These are phyloP conservation scores for Marasmius fiardii DNA, from an alignment of 1,284 basidiomycete species.

Conservation along the genomic window DNA sequence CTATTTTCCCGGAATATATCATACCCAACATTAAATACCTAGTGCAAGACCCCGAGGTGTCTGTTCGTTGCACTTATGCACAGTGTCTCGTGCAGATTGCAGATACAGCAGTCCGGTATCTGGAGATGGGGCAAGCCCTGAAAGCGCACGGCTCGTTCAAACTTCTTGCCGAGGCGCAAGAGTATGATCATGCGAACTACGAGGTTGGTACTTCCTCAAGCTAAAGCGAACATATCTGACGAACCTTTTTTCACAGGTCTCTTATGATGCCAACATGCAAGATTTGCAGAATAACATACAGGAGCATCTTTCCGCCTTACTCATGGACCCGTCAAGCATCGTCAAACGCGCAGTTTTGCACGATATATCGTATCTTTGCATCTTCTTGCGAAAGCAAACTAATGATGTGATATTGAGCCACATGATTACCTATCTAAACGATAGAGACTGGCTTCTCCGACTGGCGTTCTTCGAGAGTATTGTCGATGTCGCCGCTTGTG, in stretches of 20 bases:
- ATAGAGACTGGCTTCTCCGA: conserved; percentile 89
- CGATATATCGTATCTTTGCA: conserved; percentile 85
- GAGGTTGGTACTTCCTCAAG: conserved; percentile 46
- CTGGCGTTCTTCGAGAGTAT: conserved; percentile 95
- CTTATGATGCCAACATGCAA: conserved; percentile 82
- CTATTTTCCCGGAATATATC: conserved; percentile 92
- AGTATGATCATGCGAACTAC: conserved; percentile 71
- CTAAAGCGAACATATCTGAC: neutral
- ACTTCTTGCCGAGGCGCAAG: conserved; percentile 59
- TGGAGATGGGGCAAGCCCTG: conserved; percentile 91
- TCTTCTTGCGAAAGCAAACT: conserved; percentile 92
- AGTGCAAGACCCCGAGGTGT: conserved; percentile 79
- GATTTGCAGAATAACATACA: conserved; percentile 87
- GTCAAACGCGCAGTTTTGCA: conserved; percentile 76
- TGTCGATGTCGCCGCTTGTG: conserved; percentile 91
- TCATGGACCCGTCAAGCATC: conserved; percentile 73
- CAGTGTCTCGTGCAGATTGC: conserved; percentile 85
- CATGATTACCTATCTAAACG: conserved; percentile 98
- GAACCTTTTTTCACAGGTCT: conserved; percentile 50
- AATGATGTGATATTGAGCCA: conserved; percentile 95
- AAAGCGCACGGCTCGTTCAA: conserved; percentile 79
- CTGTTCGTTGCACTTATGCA: conserved; percentile 89
- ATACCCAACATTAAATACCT: conserved; percentile 87
- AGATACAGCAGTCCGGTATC: conserved; percentile 78
- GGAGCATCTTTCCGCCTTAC: conserved; percentile 79